Percentiles rank a stretch among this genome's conserved stretches.
Conservation (phyloP, 768 basidiomycete species). For the Naganishia onofrii region DNA sequence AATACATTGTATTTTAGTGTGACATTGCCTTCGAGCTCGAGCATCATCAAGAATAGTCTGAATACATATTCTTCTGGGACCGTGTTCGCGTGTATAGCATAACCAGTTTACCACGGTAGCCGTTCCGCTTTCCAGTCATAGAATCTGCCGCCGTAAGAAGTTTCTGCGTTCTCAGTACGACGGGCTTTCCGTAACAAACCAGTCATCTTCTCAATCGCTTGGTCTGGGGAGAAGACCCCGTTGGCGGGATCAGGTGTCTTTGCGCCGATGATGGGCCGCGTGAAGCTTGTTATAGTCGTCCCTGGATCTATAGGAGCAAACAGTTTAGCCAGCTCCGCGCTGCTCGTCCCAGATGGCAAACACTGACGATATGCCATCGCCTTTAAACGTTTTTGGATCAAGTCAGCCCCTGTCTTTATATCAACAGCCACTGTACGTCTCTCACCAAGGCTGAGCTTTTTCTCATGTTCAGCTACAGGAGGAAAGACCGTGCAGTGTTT, state of each 20-base stretch:
- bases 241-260: conserved; percentile 45
- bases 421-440: conserved; percentile 37
- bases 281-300: conserved; percentile 49
- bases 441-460: conserved; percentile 50
- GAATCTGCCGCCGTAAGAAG: conserved; percentile 44
- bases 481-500: not conserved
- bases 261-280: conserved; percentile 44
- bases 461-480: conserved; percentile 42
- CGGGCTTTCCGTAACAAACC: conserved; percentile 39
- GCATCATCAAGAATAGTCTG: not conserved
- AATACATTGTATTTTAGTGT: not conserved
- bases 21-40: not conserved
- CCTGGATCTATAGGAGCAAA: conserved; percentile 40
- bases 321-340: not conserved
- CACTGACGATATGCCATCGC: conserved; percentile 44
- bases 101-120: conserved; percentile 40
- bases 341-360: not conserved
- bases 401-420: conserved; percentile 35
- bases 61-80: not conserved
- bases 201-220: conserved; percentile 46
- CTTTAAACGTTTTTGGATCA: conserved; percentile 21
- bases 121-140: conserved; percentile 50
- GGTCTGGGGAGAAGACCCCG: conserved; percentile 50
- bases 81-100: not conserved
- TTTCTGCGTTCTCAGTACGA: conserved; percentile 27